Conservation (phyloP, 2,329 filamentous ascomycete species). For the Tolypocladium paradoxum region DNA sequence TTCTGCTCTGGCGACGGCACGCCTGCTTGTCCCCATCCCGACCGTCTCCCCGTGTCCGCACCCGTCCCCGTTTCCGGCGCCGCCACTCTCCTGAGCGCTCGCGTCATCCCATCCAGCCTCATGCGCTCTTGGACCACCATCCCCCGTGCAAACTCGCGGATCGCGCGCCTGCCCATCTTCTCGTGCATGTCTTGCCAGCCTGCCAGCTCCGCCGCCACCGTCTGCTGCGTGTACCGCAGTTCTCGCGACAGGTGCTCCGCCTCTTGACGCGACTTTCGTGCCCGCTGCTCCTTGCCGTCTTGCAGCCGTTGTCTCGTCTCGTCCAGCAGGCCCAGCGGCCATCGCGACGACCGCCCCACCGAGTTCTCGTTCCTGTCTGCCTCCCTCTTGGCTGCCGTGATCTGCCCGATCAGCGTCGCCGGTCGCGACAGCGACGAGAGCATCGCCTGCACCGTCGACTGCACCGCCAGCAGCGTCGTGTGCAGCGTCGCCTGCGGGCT, state of each 20-base stretch:
- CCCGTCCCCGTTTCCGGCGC: neutral
- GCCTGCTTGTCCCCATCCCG: neutral
- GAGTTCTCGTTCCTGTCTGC: conserved; percentile 71
- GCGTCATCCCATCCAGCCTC: conserved; percentile 66
- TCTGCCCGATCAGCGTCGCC: conserved; percentile 63
- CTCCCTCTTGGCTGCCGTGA: conserved; percentile 61
- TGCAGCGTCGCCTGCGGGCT: conserved; percentile 67
- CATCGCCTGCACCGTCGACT: conserved; percentile 74
- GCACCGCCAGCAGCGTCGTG: conserved; percentile 65
- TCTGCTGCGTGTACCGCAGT: conserved; percentile 83
- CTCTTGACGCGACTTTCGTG: conserved; percentile 58
- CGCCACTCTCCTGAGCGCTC: conserved; percentile 59
- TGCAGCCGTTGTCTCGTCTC: conserved; percentile 75
- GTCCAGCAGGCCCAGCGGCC: conserved; percentile 74
- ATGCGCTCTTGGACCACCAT: conserved; percentile 75
- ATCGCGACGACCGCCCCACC: conserved; percentile 62
- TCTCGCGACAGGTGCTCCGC: conserved; percentile 68
- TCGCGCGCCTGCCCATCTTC: conserved; percentile 60
- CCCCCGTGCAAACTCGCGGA: conserved; percentile 63
- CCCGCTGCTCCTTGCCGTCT: conserved; percentile 75
- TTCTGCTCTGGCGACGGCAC: neutral
- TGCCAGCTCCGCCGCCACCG: conserved; percentile 81
- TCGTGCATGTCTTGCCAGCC: conserved; percentile 90
- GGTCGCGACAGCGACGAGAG: conserved; percentile 71
- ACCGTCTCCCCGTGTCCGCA: neutral